These are phyloP conservation scores for Dendrobium officinale DNA, from an alignment of 106 monocot genomes.

Conservation along the genomic window DNA sequence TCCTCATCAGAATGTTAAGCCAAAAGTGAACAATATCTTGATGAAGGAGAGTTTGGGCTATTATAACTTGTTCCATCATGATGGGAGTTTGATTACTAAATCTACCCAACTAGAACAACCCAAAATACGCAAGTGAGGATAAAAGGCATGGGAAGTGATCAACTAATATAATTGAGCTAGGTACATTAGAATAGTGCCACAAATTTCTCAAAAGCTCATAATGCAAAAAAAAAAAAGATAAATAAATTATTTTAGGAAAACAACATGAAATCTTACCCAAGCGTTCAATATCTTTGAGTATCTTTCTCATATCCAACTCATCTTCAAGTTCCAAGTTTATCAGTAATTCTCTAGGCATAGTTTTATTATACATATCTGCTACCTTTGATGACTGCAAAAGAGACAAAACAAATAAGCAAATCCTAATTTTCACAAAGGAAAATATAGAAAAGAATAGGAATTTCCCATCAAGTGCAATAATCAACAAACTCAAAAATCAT, in stretches of 20 bases:
- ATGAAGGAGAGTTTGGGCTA: too few species aligned
- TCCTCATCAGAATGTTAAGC: too few species aligned
- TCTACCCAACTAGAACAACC: too few species aligned
- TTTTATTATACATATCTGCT: constrained; percentile 6
- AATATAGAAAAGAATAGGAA: neutral
- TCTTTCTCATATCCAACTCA: constrained; percentile 9
- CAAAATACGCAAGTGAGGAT: too few species aligned
- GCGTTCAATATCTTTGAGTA: constrained; percentile 10
- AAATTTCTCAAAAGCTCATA: neutral
- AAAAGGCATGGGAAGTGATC: too few species aligned
- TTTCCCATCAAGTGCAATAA: neutral
- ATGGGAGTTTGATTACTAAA: too few species aligned
- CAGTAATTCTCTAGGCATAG: neutral
- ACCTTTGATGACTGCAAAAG: constrained; percentile 6
- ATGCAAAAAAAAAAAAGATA: neutral
- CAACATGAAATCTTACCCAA: constrained; percentile 6
- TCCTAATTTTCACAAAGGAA: neutral
- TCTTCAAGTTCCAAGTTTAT: neutral
- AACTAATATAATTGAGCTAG: neutral
- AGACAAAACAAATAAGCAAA: neutral
- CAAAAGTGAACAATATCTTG: too few species aligned
- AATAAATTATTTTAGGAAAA: neutral
- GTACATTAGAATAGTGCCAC: neutral
- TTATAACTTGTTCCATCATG: too few species aligned
- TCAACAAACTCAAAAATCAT: neutral